Percentiles rank a stretch among this genome's conserved stretches.
These are phyloP conservation scores for Acanthamoeba culbertsoni DNA, from an alignment of 208 protist species.

Conservation along the genomic window DNA sequence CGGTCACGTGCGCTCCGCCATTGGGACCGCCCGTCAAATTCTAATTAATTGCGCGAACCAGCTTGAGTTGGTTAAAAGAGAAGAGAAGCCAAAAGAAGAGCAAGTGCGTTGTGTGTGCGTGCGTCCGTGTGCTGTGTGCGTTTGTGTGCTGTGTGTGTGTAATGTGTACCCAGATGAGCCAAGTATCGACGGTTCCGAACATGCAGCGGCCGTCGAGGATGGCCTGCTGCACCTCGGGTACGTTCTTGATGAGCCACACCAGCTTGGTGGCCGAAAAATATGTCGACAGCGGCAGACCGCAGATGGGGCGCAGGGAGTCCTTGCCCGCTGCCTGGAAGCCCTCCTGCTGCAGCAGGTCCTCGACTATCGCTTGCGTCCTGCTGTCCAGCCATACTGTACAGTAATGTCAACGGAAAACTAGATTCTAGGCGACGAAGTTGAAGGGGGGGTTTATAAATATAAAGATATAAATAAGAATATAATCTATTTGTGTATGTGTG, in stretches of 20 bases:
- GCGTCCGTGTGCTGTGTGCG: neutral
- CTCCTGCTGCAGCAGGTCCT: conserved; percentile 62
- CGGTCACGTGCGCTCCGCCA: conserved; percentile 88
- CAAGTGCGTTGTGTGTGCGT: neutral
- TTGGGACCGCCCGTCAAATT: conserved; percentile 86
- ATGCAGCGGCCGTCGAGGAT: conserved; percentile 81
- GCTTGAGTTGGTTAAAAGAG: no score
- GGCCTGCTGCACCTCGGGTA: conserved; percentile 85
- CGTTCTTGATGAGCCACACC: conserved; percentile 95
- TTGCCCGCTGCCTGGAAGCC: conserved; percentile 44
- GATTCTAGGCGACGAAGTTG: neutral
- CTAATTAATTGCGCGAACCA: no score
- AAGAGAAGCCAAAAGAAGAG: neutral
- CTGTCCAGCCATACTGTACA: conserved; percentile 73
- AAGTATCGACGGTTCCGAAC: conserved; percentile 97
- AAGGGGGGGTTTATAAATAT: conserved; percentile 45
- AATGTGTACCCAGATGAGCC: conserved; percentile 91
- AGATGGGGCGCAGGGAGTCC: conserved; percentile 68
- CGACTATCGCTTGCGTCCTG: conserved; percentile 67
- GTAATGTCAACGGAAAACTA: neutral
- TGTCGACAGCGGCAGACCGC: conserved; percentile 93
- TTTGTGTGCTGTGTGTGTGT: neutral
- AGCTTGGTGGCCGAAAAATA: conserved; percentile 98
- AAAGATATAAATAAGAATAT: neutral
- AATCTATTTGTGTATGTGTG: neutral